These are phyloP conservation scores for Hymenoscyphus linearis DNA, from an alignment of 2,329 filamentous ascomycete genomes.

Conservation along the genomic window DNA sequence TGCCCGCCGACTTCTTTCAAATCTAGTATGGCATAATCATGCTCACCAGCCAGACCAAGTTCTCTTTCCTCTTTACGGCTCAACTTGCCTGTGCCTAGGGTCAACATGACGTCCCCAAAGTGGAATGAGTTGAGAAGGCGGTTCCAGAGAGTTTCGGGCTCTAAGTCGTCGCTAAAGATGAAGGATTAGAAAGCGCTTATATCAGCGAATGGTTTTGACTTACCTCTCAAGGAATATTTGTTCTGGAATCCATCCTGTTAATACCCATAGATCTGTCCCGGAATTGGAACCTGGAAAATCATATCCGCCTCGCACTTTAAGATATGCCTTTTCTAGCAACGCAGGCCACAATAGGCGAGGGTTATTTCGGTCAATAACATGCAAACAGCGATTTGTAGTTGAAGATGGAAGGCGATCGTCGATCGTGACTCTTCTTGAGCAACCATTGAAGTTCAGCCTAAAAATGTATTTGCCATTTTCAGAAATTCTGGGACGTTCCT, in stretches of 20 bases:
- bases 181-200: constrained; percentile 4
- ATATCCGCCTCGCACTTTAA: constrained; percentile 92
- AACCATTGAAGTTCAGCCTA: constrained; percentile 93
- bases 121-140: constrained; percentile 70
- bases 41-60: constrained; percentile 78
- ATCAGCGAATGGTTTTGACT: constrained; percentile 10
- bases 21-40: constrained; percentile 89
- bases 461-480: constrained; percentile 84
- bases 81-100: constrained; percentile 82
- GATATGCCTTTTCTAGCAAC: constrained; percentile 89
- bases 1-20: constrained; percentile 60
- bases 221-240: constrained; percentile 83
- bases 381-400: constrained; percentile 67
- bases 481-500: constrained; percentile 57
- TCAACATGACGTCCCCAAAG: constrained; percentile 77
- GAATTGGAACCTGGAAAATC: constrained; percentile 98
- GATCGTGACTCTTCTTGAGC: constrained; percentile 78
- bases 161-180: constrained; percentile 62
- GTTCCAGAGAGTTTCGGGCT: constrained; percentile 71
- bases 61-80: constrained; percentile 70
- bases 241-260: constrained; percentile 96
- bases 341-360: constrained; percentile 85
- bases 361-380: constrained; percentile 82
- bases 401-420: constrained; percentile 84
- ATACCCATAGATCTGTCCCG: constrained; percentile 84